Conservation (phyloP, 768 basidiomycete genomes). For the Boletus pseudopeckii region DNA sequence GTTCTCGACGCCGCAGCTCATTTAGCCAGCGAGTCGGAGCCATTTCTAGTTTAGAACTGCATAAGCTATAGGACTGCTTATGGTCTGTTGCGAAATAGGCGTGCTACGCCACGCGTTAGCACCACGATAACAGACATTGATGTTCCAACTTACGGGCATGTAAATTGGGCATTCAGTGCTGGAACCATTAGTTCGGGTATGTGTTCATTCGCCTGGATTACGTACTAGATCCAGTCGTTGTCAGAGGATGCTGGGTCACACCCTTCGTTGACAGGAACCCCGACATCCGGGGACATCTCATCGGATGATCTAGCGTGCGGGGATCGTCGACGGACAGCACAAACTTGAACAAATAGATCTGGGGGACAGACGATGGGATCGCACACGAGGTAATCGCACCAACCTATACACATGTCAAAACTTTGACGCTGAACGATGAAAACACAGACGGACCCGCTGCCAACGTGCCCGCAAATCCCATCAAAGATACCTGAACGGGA, state of each 20-base stretch:
- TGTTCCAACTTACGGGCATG: constrained; percentile 37
- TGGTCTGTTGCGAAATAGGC: constrained; percentile 51
- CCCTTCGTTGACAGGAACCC: constrained; percentile 36
- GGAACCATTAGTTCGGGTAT: constrained; percentile 2
- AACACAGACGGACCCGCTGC: constrained; percentile 30
- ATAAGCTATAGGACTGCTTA: constrained; percentile 39
- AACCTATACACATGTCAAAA: constrained; percentile 29
- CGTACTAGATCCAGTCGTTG: constrained; percentile 45
- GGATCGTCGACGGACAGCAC: constrained; percentile 20
- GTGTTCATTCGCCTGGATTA: constrained; percentile 4
- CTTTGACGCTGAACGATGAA: not conserved
- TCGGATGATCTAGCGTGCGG: not conserved
- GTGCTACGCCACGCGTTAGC: constrained; percentile 31
- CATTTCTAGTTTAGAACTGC: constrained; percentile 9
- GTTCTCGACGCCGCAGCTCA: constrained; percentile 37
- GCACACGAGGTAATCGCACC: constrained; percentile 47
- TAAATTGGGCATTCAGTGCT: constrained; percentile 46
- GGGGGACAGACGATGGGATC: constrained; percentile 44
- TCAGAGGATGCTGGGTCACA: constrained; percentile 39
- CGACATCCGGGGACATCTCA: constrained; percentile 16
- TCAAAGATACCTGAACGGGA: constrained; percentile 47
- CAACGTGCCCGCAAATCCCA: constrained; percentile 51
- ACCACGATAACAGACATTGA: not conserved
- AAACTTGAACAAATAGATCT: constrained; percentile 35
- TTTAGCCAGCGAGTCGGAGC: constrained; percentile 34